phyloP scores from a whole-genome alignment of 179 eudicot genomes.

The Beta corolliflora region DNA sequence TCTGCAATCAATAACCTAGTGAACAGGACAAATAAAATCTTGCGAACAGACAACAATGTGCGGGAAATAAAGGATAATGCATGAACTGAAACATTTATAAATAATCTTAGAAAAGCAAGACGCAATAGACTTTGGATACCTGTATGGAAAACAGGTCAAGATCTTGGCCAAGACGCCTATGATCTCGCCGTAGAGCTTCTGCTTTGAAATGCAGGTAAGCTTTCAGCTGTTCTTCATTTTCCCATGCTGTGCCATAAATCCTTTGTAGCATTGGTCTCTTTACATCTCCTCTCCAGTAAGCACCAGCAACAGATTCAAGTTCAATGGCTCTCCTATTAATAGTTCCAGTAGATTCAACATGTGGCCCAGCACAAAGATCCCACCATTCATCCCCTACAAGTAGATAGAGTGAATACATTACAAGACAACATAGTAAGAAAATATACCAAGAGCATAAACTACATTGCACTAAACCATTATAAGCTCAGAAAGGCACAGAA shows the following conservation, averaged over 20 bases:
- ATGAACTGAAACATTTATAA: not conserved
- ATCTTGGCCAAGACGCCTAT: constrained; percentile 97
- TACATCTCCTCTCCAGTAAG: constrained; percentile 98
- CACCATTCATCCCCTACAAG: constrained; percentile 93
- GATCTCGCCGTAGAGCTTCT: constrained; percentile 96
- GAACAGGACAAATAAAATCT: not conserved
- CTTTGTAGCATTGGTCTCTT: constrained; percentile 95
- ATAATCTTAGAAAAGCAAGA: not conserved
- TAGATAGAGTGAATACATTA: constrained; percentile 11
- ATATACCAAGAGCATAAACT: not conserved
- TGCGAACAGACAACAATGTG: not conserved
- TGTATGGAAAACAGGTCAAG: constrained; percentile 97
- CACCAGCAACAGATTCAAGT: constrained; percentile 99
- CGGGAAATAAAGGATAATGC: not conserved
- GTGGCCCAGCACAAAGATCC: constrained; percentile 99
- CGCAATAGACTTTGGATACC: constrained; percentile 41
- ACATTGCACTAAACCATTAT: not conserved
- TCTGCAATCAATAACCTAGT: not conserved
- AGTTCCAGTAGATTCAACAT: constrained; percentile 94
- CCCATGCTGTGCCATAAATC: constrained; percentile 99
- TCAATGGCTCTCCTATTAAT: constrained; percentile 85
- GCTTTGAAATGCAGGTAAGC: constrained; percentile 91
- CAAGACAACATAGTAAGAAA: not conserved
- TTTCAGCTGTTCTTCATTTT: constrained; percentile 83
- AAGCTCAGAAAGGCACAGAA: not conserved